Conservation (phyloP, 2,329 filamentous ascomycete genomes). For the Alternaria consortialis region DNA sequence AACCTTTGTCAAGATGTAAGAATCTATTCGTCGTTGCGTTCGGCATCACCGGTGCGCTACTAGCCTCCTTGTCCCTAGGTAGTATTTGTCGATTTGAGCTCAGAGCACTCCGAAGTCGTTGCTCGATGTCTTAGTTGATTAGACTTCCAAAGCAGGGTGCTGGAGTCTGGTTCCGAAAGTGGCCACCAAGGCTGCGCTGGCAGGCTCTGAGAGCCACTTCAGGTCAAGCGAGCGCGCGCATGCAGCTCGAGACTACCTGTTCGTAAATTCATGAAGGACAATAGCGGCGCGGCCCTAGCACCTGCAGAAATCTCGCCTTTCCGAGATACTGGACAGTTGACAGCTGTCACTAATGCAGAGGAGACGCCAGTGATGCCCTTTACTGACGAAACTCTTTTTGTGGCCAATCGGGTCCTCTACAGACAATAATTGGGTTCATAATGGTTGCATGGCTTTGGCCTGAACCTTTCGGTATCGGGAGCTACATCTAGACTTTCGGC, state of each 20-base stretch:
- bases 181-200: constrained; percentile 14
- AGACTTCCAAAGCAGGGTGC: constrained; percentile 20
- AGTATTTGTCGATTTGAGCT: constrained; percentile 12
- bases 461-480: constrained; percentile 19
- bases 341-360: constrained; percentile 36
- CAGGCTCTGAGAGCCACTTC: constrained; percentile 16
- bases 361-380: constrained; percentile 16
- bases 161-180: neutral
- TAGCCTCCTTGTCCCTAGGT: constrained; percentile 5
- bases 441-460: constrained; percentile 17
- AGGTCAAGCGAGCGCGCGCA: constrained; percentile 22
- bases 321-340: constrained; percentile 26
- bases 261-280: constrained; percentile 11
- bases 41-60: constrained; percentile 14
- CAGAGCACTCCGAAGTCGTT: constrained; percentile 21
- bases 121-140: constrained; percentile 20
- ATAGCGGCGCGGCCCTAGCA: constrained; percentile 25
- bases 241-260: constrained; percentile 17
- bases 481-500: constrained; percentile 23
- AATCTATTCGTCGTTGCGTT: constrained; percentile 16
- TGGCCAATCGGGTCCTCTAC: constrained; percentile 18
- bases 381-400: constrained; percentile 22
- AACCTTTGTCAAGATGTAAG: neutral
- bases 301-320: constrained; percentile 28
- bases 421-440: constrained; percentile 22